Percentiles rank a stretch among this genome's conserved stretches.
Evolutionary conservation across 495 filamentous ascomycete genomes (phyloP).

Genomic region (Lepraria neglecta): DNA sequence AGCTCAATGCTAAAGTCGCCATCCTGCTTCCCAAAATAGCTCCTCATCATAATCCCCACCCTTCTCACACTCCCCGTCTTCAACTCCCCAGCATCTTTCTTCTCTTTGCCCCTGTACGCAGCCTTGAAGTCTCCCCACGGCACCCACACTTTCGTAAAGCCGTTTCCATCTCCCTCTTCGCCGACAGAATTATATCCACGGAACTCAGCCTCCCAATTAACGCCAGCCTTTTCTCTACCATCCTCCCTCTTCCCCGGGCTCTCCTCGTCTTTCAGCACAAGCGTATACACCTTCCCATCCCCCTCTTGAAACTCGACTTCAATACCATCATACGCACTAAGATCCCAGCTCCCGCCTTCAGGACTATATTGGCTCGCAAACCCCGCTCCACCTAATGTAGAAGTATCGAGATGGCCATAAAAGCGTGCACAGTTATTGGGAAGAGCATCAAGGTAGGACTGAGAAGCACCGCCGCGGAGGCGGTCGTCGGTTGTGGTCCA

Average conservation of each 20-base stretch:
- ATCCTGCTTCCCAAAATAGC: constrained; percentile 70
- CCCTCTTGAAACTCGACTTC: constrained; percentile 36
- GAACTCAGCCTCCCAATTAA: constrained; percentile 47
- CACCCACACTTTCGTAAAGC: constrained; percentile 37
- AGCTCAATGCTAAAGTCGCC: constrained; percentile 60
- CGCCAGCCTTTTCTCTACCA: constrained; percentile 55
- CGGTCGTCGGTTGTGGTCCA: constrained; percentile 68
- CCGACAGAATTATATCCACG: constrained; percentile 18
- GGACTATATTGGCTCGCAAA: constrained; percentile 67
- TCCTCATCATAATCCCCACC: constrained; percentile 70
- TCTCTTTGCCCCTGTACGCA: constrained; percentile 64
- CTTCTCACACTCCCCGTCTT: constrained; percentile 54
- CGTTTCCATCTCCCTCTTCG: constrained; percentile 38
- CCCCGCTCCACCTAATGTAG: constrained; percentile 71
- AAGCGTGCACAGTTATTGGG: constrained; percentile 42
- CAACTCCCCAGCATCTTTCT: constrained; percentile 49
- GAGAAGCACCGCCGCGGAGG: constrained; percentile 63
- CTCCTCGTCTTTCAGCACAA: constrained; percentile 65
- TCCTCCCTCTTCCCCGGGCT: constrained; percentile 48
- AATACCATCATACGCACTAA: constrained; percentile 51
- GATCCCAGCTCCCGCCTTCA: constrained; percentile 46
- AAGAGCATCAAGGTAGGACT: constrained; percentile 45
- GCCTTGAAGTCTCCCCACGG: constrained; percentile 58
- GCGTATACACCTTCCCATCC: constrained; percentile 58
- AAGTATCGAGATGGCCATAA: constrained; percentile 62